These are phyloP conservation scores for Panicum hallii DNA, from an alignment of 202 grass and related monocot species.

Conservation along the genomic window DNA sequence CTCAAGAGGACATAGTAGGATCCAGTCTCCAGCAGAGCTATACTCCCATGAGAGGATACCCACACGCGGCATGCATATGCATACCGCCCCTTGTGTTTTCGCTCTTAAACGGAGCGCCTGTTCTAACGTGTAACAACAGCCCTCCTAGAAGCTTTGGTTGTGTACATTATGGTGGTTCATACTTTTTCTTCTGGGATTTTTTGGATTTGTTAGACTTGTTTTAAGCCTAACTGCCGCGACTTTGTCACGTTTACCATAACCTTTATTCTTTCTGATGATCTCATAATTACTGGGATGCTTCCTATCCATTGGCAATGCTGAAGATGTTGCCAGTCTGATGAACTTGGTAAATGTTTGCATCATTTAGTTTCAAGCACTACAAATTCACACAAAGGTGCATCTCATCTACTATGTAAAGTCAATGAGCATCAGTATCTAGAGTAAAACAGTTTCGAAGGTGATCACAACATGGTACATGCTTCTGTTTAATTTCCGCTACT, in stretches of 20 bases:
- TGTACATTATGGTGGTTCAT: constrained; percentile 56
- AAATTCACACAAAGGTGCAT: neutral
- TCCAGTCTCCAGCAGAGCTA: constrained; percentile 24
- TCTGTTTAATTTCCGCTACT: neutral
- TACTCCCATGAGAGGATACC: constrained; percentile 46
- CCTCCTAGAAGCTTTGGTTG: constrained; percentile 48
- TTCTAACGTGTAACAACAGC: constrained; percentile 56
- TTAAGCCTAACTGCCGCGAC: constrained; percentile 21
- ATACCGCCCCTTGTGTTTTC: constrained; percentile 32
- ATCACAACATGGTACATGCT: neutral
- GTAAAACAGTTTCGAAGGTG: neutral
- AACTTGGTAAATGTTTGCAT: neutral
- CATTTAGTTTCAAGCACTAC: neutral
- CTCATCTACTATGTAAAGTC: neutral
- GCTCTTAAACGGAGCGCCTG: constrained; percentile 50
- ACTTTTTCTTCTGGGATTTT: constrained; percentile 3
- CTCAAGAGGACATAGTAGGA: constrained; percentile 79
- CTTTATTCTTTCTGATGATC: constrained; percentile 58
- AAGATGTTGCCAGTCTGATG: neutral
- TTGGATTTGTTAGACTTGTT: constrained; percentile 47
- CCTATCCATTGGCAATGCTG: neutral
- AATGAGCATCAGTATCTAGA: neutral
- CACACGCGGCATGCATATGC: constrained; percentile 6
- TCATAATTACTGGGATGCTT: neutral
- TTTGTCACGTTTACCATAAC: constrained; percentile 31